A percentile compares a stretch with the other conserved stretches of the same genome.
phyloP scores from a whole-genome alignment of 1,284 basidiomycete genomes.

The Ceratorhiza oryzae-sativae region DNA sequence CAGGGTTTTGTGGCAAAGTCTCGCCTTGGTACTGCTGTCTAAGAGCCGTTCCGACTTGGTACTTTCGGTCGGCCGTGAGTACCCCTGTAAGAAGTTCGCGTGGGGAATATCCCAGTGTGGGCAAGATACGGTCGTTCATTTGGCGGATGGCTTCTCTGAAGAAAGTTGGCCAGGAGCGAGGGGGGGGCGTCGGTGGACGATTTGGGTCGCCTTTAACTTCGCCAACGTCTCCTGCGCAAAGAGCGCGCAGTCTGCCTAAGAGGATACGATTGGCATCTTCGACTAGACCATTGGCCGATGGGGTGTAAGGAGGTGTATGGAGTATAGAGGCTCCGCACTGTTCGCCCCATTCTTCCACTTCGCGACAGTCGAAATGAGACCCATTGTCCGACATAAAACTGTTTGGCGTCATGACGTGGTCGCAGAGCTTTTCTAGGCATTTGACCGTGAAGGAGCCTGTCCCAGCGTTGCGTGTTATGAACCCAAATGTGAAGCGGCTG shows the following conservation, averaged over 20 bases:
- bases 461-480: constrained; percentile 45
- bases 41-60: neutral
- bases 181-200: neutral
- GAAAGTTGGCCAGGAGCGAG: constrained; percentile 41
- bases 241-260: constrained; percentile 46
- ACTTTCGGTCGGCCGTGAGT: neutral
- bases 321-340: constrained; percentile 45
- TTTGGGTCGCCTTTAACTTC: constrained; percentile 24
- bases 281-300: constrained; percentile 54
- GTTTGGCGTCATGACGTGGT: constrained; percentile 46
- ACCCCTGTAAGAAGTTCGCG: constrained; percentile 42
- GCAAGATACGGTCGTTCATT: constrained; percentile 43
- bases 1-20: neutral
- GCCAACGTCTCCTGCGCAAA: constrained; percentile 51
- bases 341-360: constrained; percentile 49
- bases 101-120: constrained; percentile 39
- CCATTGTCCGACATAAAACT: constrained; percentile 54
- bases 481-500: constrained; percentile 28
- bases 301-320: constrained; percentile 51
- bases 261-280: constrained; percentile 51
- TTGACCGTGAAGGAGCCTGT: constrained; percentile 47
- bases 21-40: neutral
- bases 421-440: constrained; percentile 46
- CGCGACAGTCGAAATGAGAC: constrained; percentile 52
- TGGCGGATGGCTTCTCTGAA: constrained; percentile 34